These are phyloP conservation scores for Musa balbisiana DNA, from an alignment of 202 grass and related monocot species.

Conservation along the genomic window DNA sequence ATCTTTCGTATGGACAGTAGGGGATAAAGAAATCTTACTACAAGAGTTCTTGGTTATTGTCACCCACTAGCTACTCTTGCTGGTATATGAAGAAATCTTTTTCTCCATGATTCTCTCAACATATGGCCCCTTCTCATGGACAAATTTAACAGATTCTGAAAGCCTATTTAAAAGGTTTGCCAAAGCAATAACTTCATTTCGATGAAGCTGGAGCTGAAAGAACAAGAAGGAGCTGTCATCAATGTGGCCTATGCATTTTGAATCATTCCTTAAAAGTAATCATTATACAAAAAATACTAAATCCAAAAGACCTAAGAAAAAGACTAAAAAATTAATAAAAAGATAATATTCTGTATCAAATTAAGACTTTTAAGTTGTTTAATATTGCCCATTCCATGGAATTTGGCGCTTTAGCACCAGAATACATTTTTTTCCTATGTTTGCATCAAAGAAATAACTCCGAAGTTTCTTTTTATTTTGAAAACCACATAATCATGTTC, in stretches of 20 bases:
- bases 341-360: too few relatives aligned
- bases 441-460: too few relatives aligned
- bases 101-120: slow-evolving; percentile 52
- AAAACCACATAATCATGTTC: too few relatives aligned
- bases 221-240: background rate
- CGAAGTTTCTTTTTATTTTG: too few relatives aligned
- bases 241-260: background rate
- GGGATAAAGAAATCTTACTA: slow-evolving; percentile 20
- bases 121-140: slow-evolving; percentile 62
- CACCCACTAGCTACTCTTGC: slow-evolving; percentile 31
- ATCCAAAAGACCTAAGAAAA: background rate
- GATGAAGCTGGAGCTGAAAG: slow-evolving; percentile 82
- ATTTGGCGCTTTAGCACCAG: too few relatives aligned
- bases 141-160: slow-evolving; percentile 94
- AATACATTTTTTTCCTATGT: too few relatives aligned
- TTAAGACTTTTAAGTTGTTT: too few relatives aligned
- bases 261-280: background rate
- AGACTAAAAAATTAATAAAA: background rate
- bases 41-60: background rate
- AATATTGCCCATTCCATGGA: too few relatives aligned
- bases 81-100: slow-evolving; percentile 28
- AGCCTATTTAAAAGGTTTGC: slow-evolving; percentile 88
- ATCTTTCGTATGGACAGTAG: background rate
- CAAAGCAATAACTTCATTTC: slow-evolving; percentile 94
- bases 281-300: background rate